These are phyloP conservation scores for Cudoniella acicularis DNA, from an alignment of 495 filamentous ascomycete genomes.

Conservation along the genomic window DNA sequence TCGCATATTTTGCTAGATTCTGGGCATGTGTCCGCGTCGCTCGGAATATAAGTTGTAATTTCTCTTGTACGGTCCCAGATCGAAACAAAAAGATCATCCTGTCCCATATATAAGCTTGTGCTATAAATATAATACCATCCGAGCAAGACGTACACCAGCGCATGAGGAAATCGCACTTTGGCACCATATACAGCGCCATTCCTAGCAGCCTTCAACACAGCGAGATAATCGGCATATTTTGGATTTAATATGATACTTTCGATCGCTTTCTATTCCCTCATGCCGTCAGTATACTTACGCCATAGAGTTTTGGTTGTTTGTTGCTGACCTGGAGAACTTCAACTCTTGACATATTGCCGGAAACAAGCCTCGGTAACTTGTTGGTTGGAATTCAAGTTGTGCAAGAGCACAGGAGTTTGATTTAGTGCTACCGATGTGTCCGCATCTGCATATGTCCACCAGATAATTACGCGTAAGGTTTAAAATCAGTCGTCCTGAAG, in stretches of 20 bases:
- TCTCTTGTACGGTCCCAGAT: conserved; percentile 78
- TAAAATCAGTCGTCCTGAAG: not conserved
- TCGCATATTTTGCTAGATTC: conserved; percentile 86
- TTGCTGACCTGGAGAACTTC: conserved; percentile 19
- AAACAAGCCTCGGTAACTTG: conserved; percentile 23
- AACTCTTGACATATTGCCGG: conserved; percentile 25
- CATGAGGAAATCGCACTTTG: conserved; percentile 98
- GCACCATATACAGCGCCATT: conserved; percentile 97
- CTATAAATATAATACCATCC: not conserved
- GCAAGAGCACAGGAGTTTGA: conserved; percentile 8
- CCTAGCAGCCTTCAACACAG: conserved; percentile 83
- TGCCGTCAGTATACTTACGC: conserved; percentile 7
- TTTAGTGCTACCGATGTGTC: conserved; percentile 11
- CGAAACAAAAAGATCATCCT: conserved; percentile 96
- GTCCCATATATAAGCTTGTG: conserved; percentile 35
- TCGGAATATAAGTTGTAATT: conserved; percentile 69
- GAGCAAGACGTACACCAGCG: conserved; percentile 64
- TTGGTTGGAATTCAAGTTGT: not conserved
- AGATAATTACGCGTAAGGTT: not conserved
- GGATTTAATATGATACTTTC: conserved; percentile 78
- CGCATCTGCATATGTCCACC: conserved; percentile 10
- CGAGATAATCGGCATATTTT: conserved; percentile 72
- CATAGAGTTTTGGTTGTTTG: not conserved
- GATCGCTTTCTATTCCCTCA: conserved; percentile 32
- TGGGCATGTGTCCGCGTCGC: conserved; percentile 87